A percentile compares a stretch with the other conserved stretches of the same genome.
Evolutionary conservation across 2,329 filamentous ascomycete species (phyloP).

Genomic region (Fusarium haematococcum): DNA sequence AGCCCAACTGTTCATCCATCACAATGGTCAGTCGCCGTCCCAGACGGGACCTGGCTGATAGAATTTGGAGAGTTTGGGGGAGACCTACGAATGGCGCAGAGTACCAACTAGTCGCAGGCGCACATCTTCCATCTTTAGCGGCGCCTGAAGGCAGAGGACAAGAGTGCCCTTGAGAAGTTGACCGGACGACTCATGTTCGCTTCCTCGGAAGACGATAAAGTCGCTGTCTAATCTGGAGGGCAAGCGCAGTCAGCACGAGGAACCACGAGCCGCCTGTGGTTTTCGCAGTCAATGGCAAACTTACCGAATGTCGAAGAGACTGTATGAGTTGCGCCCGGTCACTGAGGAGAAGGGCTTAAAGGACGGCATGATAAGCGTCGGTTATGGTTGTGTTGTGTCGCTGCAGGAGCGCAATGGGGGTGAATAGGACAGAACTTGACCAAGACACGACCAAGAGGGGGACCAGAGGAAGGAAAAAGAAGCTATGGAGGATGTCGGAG

Average conservation of each 20-base stretch:
- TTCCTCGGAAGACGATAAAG: conserved; percentile 82
- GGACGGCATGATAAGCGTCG: conserved; percentile 60
- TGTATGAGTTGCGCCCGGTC: conserved; percentile 62
- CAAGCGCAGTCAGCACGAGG: conserved; percentile 12
- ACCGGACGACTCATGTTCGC: conserved; percentile 79
- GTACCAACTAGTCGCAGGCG: conserved; percentile 78
- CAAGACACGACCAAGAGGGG: conserved; percentile 35
- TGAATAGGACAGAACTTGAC: conserved; percentile 18
- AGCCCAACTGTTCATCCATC: conserved; percentile 57
- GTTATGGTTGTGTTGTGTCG: conserved; percentile 21
- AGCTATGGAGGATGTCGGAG: conserved; percentile 41
- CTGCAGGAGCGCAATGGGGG: conserved; percentile 26
- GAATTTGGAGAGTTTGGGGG: background rate
- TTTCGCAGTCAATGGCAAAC: conserved; percentile 35
- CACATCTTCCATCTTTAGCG: conserved; percentile 78
- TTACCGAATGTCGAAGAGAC: conserved; percentile 70
- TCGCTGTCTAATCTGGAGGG: conserved; percentile 76
- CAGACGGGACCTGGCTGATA: conserved; percentile 7
- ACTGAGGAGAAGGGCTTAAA: conserved; percentile 68
- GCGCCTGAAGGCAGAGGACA: conserved; percentile 77
- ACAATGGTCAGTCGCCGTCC: conserved; percentile 25
- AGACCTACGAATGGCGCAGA: conserved; percentile 72
- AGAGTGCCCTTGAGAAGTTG: conserved; percentile 80
- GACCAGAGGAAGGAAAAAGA: conserved; percentile 33
- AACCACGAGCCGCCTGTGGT: background rate